These are phyloP conservation scores for Tylopilus sp. DNA, from an alignment of 1,284 basidiomycete species.

Conservation along the genomic window DNA sequence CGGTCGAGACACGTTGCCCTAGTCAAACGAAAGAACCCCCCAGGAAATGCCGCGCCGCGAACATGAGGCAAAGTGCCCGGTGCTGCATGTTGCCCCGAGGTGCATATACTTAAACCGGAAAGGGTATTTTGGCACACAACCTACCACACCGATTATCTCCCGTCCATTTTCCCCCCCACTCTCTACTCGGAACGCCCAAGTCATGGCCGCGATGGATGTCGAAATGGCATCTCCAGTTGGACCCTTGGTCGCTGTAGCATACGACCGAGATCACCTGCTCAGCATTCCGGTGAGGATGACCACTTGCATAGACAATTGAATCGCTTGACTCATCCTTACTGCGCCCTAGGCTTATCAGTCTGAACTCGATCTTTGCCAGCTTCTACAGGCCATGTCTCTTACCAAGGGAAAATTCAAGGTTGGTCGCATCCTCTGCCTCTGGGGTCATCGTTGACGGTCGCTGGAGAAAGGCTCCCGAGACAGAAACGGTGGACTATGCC, in stretches of 20 bases:
- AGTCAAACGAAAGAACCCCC: neutral
- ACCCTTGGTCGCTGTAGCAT: slow-evolving; percentile 26
- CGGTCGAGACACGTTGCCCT: slow-evolving; percentile 18
- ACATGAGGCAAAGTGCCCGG: slow-evolving; percentile 30
- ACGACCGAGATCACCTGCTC: slow-evolving; percentile 17
- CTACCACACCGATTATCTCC: slow-evolving; percentile 19
- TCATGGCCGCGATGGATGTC: slow-evolving; percentile 28
- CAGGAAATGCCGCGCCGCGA: slow-evolving; percentile 14
- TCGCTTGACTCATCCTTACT: slow-evolving; percentile 1
- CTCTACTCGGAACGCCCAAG: neutral
- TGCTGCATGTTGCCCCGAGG: slow-evolving; percentile 24
- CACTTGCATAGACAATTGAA: neutral
- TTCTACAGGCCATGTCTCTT: slow-evolving; percentile 47
- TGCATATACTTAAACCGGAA: slow-evolving; percentile 27
- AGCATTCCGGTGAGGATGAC: slow-evolving; percentile 21
- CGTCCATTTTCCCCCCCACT: neutral
- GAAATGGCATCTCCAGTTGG: slow-evolving; percentile 32
- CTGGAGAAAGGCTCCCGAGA: slow-evolving; percentile 34
- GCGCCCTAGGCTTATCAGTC: slow-evolving; percentile 25
- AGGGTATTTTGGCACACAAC: slow-evolving; percentile 2
- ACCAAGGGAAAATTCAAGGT: slow-evolving; percentile 34
- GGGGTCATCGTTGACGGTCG: slow-evolving; percentile 15
- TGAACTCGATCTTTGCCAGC: slow-evolving; percentile 45
- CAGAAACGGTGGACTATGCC: slow-evolving; percentile 20
- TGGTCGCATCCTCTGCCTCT: slow-evolving; percentile 10